phyloP scores from a whole-genome alignment of 1,284 basidiomycete species.

The Polyporus tsugae region DNA sequence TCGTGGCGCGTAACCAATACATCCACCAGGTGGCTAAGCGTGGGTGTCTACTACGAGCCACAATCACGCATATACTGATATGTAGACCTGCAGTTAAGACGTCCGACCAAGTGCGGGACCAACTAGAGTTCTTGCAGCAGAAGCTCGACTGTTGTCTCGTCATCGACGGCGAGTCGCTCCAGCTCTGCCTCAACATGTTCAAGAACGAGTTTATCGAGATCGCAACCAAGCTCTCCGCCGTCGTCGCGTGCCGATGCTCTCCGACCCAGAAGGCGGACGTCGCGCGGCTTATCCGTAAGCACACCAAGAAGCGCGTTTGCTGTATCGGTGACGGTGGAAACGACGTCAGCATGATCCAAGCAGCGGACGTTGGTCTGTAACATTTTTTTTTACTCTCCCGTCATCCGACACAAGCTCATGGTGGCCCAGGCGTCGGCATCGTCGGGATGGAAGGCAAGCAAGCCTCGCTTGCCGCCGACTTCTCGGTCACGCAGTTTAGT shows the following conservation, averaged over 20 bases:
- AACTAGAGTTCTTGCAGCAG: constrained; percentile 94
- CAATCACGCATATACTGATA: constrained; percentile 2
- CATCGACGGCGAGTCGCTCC: constrained; percentile 96
- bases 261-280: constrained; percentile 99
- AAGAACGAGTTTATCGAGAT: constrained; percentile 95
- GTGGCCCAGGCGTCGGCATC: constrained; percentile 87
- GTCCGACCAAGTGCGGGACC: constrained; percentile 82
- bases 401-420: background rate
- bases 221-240: constrained; percentile 94
- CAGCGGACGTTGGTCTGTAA: constrained; percentile 88
- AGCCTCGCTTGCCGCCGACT: constrained; percentile 97
- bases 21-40: constrained; percentile 97
- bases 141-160: constrained; percentile 98
- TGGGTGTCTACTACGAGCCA: constrained; percentile 50
- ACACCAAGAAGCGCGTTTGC: constrained; percentile 95
- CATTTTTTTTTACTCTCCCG: background rate
- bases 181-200: constrained; percentile 92
- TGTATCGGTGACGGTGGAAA: constrained; percentile 98
- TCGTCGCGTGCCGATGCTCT: constrained; percentile 97
- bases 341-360: constrained; percentile 97
- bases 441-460: constrained; percentile 99
- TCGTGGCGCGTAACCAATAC: constrained; percentile 96
- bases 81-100: constrained; percentile 70
- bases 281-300: constrained; percentile 88
- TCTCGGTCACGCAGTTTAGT: constrained; percentile 97